Evolutionary conservation across 2,329 filamentous ascomycete genomes (phyloP).

Genomic region (Colletotrichum spaethianum): DNA sequence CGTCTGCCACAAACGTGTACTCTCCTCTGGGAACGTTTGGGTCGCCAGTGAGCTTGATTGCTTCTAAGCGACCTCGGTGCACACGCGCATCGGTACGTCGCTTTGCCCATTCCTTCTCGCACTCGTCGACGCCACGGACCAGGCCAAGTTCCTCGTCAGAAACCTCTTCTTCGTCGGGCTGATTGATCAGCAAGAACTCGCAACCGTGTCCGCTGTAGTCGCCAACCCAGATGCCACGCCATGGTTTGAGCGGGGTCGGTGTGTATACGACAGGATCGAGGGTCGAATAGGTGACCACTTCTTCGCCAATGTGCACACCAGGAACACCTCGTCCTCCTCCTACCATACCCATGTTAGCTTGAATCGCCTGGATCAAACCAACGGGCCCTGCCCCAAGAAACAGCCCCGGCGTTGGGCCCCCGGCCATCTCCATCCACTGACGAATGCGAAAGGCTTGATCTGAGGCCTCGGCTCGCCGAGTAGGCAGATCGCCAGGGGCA

Average conservation of each 20-base stretch:
- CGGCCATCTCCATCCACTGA: slow-evolving; percentile 80
- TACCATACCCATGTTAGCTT: slow-evolving; percentile 42
- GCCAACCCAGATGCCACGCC: slow-evolving; percentile 91
- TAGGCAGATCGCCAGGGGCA: slow-evolving; percentile 57
- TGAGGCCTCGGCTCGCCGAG: slow-evolving; percentile 71
- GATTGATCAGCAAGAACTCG: slow-evolving; percentile 88
- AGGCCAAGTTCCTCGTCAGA: slow-evolving; percentile 59
- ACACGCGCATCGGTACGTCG: slow-evolving; percentile 63
- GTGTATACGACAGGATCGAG: slow-evolving; percentile 83
- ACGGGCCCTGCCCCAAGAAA: slow-evolving; percentile 48
- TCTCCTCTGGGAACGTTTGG: slow-evolving; percentile 91
- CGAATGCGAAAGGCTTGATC: slow-evolving; percentile 81
- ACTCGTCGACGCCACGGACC: slow-evolving; percentile 57
- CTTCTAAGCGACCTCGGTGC: slow-evolving; percentile 80
- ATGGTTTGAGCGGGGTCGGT: slow-evolving; percentile 84
- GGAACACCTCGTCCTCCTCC: slow-evolving; percentile 45
- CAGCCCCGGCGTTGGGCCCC: slow-evolving; percentile 48
- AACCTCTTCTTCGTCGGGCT: slow-evolving; percentile 72
- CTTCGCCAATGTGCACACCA: slow-evolving; percentile 67
- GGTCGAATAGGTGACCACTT: slow-evolving; percentile 76
- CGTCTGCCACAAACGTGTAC: slow-evolving; percentile 83
- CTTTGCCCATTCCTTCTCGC: slow-evolving; percentile 59
- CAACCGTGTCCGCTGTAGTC: slow-evolving; percentile 91
- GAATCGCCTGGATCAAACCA: slow-evolving; percentile 42
- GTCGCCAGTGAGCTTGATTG: slow-evolving; percentile 93